Evolutionary conservation across 1,284 basidiomycete species (phyloP).

Genomic region (Fomitopsis schrenkii): DNA sequence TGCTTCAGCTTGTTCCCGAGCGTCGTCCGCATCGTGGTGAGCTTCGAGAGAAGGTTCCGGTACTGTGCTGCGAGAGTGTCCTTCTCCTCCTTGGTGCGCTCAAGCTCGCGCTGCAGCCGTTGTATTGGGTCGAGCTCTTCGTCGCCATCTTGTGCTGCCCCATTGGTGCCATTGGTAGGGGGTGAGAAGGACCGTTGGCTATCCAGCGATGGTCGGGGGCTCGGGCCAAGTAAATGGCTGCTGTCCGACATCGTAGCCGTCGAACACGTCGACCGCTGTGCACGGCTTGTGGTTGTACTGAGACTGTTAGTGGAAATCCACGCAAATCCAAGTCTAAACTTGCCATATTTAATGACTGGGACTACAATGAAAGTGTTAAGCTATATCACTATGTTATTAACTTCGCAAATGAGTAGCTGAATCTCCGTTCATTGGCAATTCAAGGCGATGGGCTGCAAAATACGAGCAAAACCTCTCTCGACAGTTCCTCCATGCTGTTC

Average conservation of each 20-base stretch:
- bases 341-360: no score
- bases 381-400: no score
- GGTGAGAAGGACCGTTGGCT: constrained; percentile 23
- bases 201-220: constrained; percentile 25
- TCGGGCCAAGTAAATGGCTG: neutral
- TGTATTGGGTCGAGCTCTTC: constrained; percentile 42
- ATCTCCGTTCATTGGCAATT: no score
- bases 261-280: neutral
- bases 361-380: no score
- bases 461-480: no score
- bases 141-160: constrained; percentile 16
- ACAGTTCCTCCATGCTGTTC: no score
- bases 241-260: neutral
- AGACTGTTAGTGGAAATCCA: no score
- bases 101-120: constrained; percentile 54
- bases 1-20: constrained; percentile 93
- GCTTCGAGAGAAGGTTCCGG: constrained; percentile 79
- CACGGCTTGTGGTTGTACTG: neutral
- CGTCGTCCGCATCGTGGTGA: constrained; percentile 90
- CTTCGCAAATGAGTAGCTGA: no score
- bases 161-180: constrained; percentile 25
- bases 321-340: no score
- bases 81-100: constrained; percentile 73
- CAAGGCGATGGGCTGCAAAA: no score
- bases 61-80: constrained; percentile 85